Evolutionary conservation across 106 monocot species (phyloP), one percentile per base, ranked within the genome.

Genomic region (Platanthera zijinensis): DNA sequence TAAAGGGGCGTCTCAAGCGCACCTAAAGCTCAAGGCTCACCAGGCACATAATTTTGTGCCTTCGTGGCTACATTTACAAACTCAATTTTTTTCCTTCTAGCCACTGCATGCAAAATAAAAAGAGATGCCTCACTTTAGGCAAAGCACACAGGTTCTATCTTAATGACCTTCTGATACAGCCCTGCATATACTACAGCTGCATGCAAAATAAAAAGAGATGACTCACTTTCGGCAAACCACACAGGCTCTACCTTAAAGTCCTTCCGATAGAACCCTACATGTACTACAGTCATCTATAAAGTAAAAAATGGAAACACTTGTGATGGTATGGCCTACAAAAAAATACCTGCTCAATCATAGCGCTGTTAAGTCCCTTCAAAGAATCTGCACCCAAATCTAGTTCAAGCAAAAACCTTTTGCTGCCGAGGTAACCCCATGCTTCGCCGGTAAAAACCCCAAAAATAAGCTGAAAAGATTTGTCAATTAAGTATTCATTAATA

Each of bases 341-440:
- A 17, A 19, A 56, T 77, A 92, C 96, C 89, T 93, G 89, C 64
- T 99, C 94, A 78, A 99, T 94, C 74, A 94, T 67, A 69, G 80
- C 75, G 45, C 80, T 87, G 48, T 87, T 84, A 46, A 99, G 85
- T 10, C 94, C 92, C 54, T 83, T 87, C 22, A 85, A 80, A 75
- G 80, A 77, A 83, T 90, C 81, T 78, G 86, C 28, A 56, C 82
- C 86, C 51, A 76, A 57, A 76, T 94, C 97, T 79, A 99, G 76
- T 75, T 99, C 94, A 72, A 85, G 82, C 50, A 97, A 72, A 88
- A 97, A 94, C 80, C 88, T 94, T 46, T 94, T 85, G 77, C 99
- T 99, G 73, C 99, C 99, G 80, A 99, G 91, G 62, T 94, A 94
- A 78, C 99, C 99, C 99, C 99, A 99, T 80, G 94, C 83, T 87